Base-by-base conservation (phyloP, 352 stramenopile species). In the Pythium periplocum region DNA sequence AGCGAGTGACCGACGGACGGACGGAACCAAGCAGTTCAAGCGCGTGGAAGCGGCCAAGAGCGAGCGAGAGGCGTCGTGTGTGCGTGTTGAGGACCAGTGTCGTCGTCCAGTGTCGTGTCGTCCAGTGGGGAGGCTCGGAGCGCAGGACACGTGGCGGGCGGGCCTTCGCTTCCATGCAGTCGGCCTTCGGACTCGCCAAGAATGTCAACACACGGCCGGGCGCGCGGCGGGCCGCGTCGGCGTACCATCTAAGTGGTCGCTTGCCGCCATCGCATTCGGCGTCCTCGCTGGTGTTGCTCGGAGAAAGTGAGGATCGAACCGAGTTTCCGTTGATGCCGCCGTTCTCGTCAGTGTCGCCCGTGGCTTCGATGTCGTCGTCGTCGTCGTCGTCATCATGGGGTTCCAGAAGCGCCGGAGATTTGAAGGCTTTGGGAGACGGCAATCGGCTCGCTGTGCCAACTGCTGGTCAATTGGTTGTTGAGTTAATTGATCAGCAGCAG, bases 151-250 rank as follows among this genome's bases (percentile, higher is more conserved):
- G 17, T 26, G 17, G 17, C 17, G 17, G 17, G 17, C 17, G 17
- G 17, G 17, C 17, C 17, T 26, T 26, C 17, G 17, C 17, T 26
- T 26, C 41, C 47, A 88, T 88, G 78, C 73, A 84, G 60, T 75
- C 62, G 49, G 65, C 73, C 10, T 73, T 88, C 45, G 73, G 71
- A 0, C 59, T 86, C 52, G 71, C 78, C 48, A 88, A 86, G 62
- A 86, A 79, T 70, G 77, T 84, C 59, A 86, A 81, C 39, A 61
- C 68, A 30, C 57, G 81, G 40, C 72, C 72, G 11, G 62, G 65
- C 39, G 76, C 78, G 48, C 68, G 76, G 32, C 73, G 75, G 36
- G 78, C 72, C n/a, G 78, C 75, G 57, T 76, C 73, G 30, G 78
- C 73, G 46, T 84, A 82, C 49, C 77, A 86, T 49, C 55, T 89